phyloP scores from a whole-genome alignment of 2,329 filamentous ascomycete genomes.

The Colletotrichum lindemuthianum region DNA sequence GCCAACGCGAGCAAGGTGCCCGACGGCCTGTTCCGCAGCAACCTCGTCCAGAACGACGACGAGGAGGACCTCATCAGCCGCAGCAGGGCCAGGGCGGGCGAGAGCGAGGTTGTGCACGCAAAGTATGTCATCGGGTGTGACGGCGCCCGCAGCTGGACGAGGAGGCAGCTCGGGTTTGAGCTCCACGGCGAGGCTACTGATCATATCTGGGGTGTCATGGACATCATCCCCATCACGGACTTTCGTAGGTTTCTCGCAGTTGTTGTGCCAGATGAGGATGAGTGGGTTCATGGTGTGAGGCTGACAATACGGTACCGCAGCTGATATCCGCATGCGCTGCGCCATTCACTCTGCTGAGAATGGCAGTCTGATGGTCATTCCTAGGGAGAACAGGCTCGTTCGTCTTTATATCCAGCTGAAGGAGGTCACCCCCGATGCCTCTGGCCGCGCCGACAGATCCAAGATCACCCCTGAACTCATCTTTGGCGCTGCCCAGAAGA shows the following conservation, averaged over 20 bases:
- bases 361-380: conserved; percentile 73
- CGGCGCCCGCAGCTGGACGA: conserved; percentile 74
- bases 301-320: conserved; percentile 1
- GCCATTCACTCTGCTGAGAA: conserved; percentile 65
- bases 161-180: conserved; percentile 65
- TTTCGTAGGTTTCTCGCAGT: conserved; percentile 50
- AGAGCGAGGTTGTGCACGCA: conserved; percentile 57
- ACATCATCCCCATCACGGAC: conserved; percentile 51
- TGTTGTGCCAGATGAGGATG: too few relatives aligned
- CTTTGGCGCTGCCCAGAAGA: conserved; percentile 68
- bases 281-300: neutral
- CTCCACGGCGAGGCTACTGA: conserved; percentile 65
- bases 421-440: conserved; percentile 53
- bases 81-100: conserved; percentile 43
- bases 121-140: conserved; percentile 77
- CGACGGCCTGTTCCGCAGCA: conserved; percentile 69
- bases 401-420: conserved; percentile 73
- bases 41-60: conserved; percentile 66
- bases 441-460: conserved; percentile 62
- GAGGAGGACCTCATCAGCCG: conserved; percentile 49
- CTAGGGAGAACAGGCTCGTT: conserved; percentile 70
- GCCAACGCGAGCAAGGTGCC: conserved; percentile 50
- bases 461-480: conserved; percentile 72
- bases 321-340: conserved; percentile 66
- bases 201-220: conserved; percentile 58